A percentile compares a stretch with the other conserved stretches of the same genome.
These are phyloP conservation scores for Diplodia mutila DNA, from an alignment of 2,329 filamentous ascomycete species.

Conservation along the genomic window DNA sequence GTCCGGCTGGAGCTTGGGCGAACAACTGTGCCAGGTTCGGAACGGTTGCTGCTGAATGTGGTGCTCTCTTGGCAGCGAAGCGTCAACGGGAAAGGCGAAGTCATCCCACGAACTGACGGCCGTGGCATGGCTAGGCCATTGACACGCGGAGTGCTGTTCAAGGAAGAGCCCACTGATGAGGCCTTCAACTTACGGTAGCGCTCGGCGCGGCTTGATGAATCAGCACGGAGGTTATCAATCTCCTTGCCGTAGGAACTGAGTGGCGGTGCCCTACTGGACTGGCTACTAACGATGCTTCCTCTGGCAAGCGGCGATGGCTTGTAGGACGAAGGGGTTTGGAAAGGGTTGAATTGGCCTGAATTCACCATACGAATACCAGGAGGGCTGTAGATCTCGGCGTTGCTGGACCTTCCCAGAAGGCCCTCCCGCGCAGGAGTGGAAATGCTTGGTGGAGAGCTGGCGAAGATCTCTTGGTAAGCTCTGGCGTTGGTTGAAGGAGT, in stretches of 20 bases:
- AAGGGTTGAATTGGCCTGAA: background rate
- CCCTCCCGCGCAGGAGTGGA: conserved; percentile 2
- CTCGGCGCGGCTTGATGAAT: background rate
- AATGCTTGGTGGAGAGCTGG: background rate
- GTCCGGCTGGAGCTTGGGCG: background rate
- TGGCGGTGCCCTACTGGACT: background rate
- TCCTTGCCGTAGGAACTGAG: conserved; percentile 3
- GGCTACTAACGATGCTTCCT: conserved; percentile 9
- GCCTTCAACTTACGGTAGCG: background rate
- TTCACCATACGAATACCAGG: background rate
- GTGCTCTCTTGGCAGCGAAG: background rate
- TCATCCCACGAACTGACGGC: conserved; percentile 2
- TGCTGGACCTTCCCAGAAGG: background rate
- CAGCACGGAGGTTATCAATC: conserved; percentile 4
- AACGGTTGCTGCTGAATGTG: background rate
- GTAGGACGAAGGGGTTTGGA: background rate
- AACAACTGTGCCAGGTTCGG: background rate
- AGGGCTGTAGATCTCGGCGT: background rate
- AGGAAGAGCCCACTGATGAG: background rate
- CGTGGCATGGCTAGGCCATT: background rate
- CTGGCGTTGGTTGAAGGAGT: background rate
- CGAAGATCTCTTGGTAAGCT: background rate
- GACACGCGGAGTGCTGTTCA: background rate
- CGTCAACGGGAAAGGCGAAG: background rate
- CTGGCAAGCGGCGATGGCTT: background rate